phyloP scores from a whole-genome alignment of 1,284 basidiomycete genomes.

The Puccinia horiana region DNA sequence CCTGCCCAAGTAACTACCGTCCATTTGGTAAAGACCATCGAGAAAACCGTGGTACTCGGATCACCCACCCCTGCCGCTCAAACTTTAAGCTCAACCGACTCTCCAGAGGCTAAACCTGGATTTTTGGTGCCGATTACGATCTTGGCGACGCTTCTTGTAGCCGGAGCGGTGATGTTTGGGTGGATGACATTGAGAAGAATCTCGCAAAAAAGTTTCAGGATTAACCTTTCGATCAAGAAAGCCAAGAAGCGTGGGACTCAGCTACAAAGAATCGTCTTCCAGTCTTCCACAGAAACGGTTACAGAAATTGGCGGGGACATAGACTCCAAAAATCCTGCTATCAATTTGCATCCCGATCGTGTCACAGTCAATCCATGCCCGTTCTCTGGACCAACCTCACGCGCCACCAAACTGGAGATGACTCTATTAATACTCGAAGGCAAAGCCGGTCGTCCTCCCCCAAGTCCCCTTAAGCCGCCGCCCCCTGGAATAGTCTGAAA shows the following conservation, averaged over 20 bases:
- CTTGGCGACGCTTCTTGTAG: neutral
- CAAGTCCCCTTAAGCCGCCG: neutral
- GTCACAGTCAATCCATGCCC: neutral
- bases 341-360: neutral
- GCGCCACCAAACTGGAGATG: neutral
- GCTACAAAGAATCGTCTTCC: neutral
- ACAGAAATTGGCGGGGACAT: neutral
- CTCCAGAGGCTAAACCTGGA: neutral
- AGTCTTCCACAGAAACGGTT: neutral
- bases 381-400: too few species aligned
- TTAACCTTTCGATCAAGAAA: neutral
- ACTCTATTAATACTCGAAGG: conserved; percentile 22
- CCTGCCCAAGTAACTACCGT: neutral
- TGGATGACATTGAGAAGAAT: neutral
- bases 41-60: neutral
- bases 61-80: neutral
- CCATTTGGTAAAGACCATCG: neutral
- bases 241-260: neutral
- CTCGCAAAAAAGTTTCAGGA: neutral
- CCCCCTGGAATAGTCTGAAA: conserved; percentile 15
- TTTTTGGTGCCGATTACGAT: neutral
- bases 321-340: neutral
- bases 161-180: neutral
- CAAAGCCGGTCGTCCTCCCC: neutral
- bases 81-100: neutral